Evolutionary conservation across 257 asterid genomes (phyloP).

Genomic region (Rhazya stricta): DNA sequence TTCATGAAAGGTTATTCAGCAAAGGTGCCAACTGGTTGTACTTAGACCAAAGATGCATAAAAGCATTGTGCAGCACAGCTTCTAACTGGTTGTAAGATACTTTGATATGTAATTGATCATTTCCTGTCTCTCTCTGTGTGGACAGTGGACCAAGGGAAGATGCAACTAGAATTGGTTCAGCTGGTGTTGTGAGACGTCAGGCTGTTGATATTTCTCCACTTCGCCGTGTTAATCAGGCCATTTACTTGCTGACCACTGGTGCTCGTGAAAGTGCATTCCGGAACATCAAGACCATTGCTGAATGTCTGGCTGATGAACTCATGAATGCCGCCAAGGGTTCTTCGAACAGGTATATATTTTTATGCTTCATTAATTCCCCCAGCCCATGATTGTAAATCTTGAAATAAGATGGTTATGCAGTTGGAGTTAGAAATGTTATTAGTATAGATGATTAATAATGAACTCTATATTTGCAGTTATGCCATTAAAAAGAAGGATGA

Average conservation of each 20-base stretch:
- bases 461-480: constrained; percentile 41
- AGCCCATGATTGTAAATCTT: neutral
- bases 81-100: neutral
- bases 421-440: neutral
- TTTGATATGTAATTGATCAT: neutral
- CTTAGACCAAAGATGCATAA: neutral
- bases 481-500: constrained; percentile 90
- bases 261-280: constrained; percentile 39
- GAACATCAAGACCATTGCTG: constrained; percentile 34
- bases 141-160: constrained; percentile 32
- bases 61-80: neutral
- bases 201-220: constrained; percentile 40
- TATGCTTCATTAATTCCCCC: constrained; percentile 26
- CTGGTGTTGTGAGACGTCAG: constrained; percentile 38
- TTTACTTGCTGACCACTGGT: constrained; percentile 32
- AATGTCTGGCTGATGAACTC: constrained; percentile 38
- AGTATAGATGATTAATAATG: neutral
- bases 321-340: constrained; percentile 41
- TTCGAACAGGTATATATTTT: constrained; percentile 24
- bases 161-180: constrained; percentile 36
- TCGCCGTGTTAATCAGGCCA: constrained; percentile 37
- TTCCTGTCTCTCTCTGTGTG: neutral
- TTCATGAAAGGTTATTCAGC: neutral
- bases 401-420: neutral
- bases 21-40: neutral